Base-by-base conservation (phyloP, 176 grass and related monocot species). In the Avena insularis region DNA sequence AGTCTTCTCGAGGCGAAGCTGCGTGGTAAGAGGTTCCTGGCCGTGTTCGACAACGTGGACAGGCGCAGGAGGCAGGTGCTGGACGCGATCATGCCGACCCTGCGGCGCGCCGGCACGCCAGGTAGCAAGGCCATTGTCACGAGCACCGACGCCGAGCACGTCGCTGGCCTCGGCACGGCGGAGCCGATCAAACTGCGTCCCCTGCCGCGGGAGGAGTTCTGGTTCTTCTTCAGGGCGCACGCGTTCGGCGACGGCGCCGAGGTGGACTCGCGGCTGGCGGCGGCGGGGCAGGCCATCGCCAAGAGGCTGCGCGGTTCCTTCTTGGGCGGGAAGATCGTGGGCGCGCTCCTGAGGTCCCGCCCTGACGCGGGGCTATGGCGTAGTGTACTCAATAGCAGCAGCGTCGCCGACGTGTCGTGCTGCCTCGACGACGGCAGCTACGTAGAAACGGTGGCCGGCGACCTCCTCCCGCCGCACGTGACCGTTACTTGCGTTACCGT, bases 211-310 rank as follows among this genome's bases (percentile, higher is more conserved):
- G 68, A 33, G 56, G 78, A 87, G 77, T 87, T 72, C 45, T 87
- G 78, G 85, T 81, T 87, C 68, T 86, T 86, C 84, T 87, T 87
- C 85, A 62, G 60, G 67, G 85, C 43, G 25, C 77, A 86, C 85
- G 77, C 77, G 8, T 73, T 87, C 40, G 66, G 2, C 43, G 36
- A 67, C 77, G 77, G 57, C 17, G 56, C 3, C 43, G 65, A 69
- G 75, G 75, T 12, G 25, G 85, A 87, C 38, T 40, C 55, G 4
- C 43, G 66, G 54, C 66, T 72, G 40, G 43, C 13, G 40, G 77
- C 54, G 55, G 8, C 13, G 12, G 85, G 25, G 12, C 85, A 87
- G 68, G 67, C 78, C 55, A 74, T 87, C 60, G 71, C 86, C 71
- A 10, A 36, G 60, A 47, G 71, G 71, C 60, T 88, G 16, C 71